phyloP scores from a whole-genome alignment of 2,329 filamentous ascomycete species.

The Colletotrichum falcatum region DNA sequence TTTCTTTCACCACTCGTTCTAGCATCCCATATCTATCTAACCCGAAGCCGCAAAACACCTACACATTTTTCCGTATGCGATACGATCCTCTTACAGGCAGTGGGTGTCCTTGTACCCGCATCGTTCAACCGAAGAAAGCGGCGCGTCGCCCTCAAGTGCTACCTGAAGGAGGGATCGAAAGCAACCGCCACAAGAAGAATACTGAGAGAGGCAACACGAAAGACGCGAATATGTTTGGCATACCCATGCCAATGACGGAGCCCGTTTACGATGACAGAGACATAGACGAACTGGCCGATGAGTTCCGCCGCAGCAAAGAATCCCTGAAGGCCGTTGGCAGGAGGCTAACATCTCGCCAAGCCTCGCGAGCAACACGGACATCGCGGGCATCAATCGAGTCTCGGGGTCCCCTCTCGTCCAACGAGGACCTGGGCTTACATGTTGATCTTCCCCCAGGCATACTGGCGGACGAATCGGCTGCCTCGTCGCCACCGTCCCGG shows the following conservation, averaged over 20 bases:
- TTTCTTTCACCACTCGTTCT: neutral
- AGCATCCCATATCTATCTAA: neutral
- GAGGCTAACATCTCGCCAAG: neutral
- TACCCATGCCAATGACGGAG: neutral
- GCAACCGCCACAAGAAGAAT: neutral
- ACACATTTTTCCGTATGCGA: no score
- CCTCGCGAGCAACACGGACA: neutral
- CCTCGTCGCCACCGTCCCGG: neutral
- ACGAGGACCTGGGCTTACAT: conserved; percentile 8
- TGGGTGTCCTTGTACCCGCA: no score
- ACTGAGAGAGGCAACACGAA: no score
- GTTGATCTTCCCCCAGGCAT: conserved; percentile 5
- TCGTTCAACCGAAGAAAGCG: neutral
- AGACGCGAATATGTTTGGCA: neutral
- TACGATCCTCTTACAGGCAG: neutral
- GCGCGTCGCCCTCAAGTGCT: neutral
- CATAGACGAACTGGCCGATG: neutral
- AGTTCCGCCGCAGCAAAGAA: conserved; percentile 7
- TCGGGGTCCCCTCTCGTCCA: conserved; percentile 14
- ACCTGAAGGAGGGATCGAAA: neutral
- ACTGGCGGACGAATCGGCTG: neutral
- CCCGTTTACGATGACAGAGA: neutral
- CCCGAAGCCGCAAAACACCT: neutral
- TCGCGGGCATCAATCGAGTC: conserved; percentile 19
- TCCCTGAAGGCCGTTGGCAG: neutral